Evolutionary conservation across 2,329 filamentous ascomycete species (phyloP).

Genomic region (Dothistroma septosporum): DNA sequence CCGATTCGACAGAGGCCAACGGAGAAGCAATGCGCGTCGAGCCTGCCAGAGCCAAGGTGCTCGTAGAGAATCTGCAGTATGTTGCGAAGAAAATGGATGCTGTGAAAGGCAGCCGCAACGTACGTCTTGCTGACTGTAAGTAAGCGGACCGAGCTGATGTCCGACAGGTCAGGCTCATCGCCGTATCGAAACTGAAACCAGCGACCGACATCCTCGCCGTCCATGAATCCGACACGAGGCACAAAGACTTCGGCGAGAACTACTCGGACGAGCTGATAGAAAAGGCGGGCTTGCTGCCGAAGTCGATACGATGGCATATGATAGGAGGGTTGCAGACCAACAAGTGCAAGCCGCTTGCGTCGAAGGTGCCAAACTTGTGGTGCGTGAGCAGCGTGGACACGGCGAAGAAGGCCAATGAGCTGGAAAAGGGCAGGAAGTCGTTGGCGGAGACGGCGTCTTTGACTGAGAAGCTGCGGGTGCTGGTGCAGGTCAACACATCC

Average conservation of each 20-base stretch:
- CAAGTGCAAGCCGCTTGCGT: slow-evolving; percentile 81
- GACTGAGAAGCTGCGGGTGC: slow-evolving; percentile 58
- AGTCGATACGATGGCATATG: slow-evolving; percentile 85
- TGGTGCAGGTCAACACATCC: slow-evolving; percentile 94
- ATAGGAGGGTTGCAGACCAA: slow-evolving; percentile 92
- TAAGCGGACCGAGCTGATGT: slow-evolving; percentile 4
- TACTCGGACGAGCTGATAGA: slow-evolving; percentile 77
- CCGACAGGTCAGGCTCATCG: slow-evolving; percentile 77
- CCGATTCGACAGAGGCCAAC: slow-evolving; percentile 1
- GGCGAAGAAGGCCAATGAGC: slow-evolving; percentile 76
- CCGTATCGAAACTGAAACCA: slow-evolving; percentile 94
- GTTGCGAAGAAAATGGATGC: slow-evolving; percentile 41
- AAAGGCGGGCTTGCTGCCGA: slow-evolving; percentile 76
- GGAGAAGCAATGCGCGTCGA: slow-evolving; percentile 35
- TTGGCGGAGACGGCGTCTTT: slow-evolving; percentile 40
- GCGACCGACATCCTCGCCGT: slow-evolving; percentile 85
- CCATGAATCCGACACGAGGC: slow-evolving; percentile 52
- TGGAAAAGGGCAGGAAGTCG: slow-evolving; percentile 70
- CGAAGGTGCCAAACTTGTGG: slow-evolving; percentile 81
- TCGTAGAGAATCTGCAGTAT: slow-evolving; percentile 43
- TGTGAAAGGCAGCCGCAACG: slow-evolving; percentile 25
- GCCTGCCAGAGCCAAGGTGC: slow-evolving; percentile 43
- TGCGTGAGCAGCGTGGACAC: slow-evolving; percentile 88
- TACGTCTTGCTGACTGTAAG: slow-evolving; percentile 1
- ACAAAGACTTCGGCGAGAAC: slow-evolving; percentile 87